phyloP scores from a whole-genome alignment of 306 rosid genomes.

The Inga oerstediana region DNA sequence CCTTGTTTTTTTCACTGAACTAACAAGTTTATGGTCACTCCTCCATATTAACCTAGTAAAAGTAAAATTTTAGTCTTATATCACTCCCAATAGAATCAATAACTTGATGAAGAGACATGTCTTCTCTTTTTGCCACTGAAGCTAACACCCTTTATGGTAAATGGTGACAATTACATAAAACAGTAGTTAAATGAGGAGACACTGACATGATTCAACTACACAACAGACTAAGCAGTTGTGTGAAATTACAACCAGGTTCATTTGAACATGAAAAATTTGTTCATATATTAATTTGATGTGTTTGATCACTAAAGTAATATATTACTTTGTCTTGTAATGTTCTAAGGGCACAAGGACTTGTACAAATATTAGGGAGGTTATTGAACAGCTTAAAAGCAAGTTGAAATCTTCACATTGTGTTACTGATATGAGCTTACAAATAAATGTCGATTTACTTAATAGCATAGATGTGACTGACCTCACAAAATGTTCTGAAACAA shows the following conservation, averaged over 20 bases:
- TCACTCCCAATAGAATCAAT: not conserved
- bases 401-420: not conserved
- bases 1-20: too few species aligned
- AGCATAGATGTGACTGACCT: conserved; percentile 53
- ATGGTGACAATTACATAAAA: not conserved
- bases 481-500: conserved; percentile 81
- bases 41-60: not conserved
- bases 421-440: conserved; percentile 13
- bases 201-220: not conserved
- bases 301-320: not conserved
- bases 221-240: not conserved
- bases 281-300: not conserved
- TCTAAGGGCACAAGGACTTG: not conserved
- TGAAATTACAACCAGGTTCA: conserved; percentile 2
- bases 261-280: not conserved
- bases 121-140: not conserved
- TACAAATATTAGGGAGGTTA: not conserved
- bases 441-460: not conserved
- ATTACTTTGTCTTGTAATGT: not conserved
- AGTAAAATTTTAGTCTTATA: not conserved
- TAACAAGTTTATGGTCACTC: not conserved
- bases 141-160: not conserved
- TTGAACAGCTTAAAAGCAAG: not conserved
- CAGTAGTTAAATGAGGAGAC: not conserved
- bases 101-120: not conserved